Conservation (phyloP, 2,329 filamentous ascomycete genomes). For the Teratosphaeria zuluensis region DNA sequence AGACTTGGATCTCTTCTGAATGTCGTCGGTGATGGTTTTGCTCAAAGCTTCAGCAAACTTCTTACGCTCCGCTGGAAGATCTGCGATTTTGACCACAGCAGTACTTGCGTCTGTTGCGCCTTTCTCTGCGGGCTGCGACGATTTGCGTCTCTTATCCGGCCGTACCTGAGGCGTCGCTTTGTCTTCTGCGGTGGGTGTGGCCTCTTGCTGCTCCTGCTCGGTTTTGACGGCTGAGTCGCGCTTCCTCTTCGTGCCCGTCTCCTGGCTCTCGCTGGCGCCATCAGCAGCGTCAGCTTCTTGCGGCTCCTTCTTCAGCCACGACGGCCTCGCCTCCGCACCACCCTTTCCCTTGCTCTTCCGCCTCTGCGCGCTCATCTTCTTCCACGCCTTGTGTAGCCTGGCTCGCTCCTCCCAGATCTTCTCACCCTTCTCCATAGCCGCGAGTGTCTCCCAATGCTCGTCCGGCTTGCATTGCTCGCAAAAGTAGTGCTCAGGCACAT, state of each 20-base stretch:
- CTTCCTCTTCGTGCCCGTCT: slow-evolving; percentile 24
- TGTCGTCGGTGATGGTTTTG: slow-evolving; percentile 57
- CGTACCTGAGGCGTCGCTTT: slow-evolving; percentile 7
- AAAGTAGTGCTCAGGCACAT: slow-evolving; percentile 76
- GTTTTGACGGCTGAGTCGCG: slow-evolving; percentile 13
- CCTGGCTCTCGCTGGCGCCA: slow-evolving; percentile 5
- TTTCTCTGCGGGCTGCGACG: slow-evolving; percentile 14
- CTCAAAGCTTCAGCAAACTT: slow-evolving; percentile 60
- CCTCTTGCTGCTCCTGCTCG: slow-evolving; percentile 12
- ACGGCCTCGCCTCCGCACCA: slow-evolving; percentile 18
- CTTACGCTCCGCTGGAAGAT: slow-evolving; percentile 56
- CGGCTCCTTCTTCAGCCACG: slow-evolving; percentile 24
- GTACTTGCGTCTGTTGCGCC: slow-evolving; percentile 20
- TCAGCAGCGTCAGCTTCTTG: slow-evolving; percentile 1
- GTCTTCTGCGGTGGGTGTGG: not conserved
- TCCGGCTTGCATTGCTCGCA: slow-evolving; percentile 84
- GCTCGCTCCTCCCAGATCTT: slow-evolving; percentile 62
- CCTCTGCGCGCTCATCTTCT: slow-evolving; percentile 53
- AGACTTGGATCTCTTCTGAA: slow-evolving; percentile 58
- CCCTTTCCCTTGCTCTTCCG: slow-evolving; percentile 43
- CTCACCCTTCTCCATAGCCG: slow-evolving; percentile 69
- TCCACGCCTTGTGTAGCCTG: slow-evolving; percentile 37
- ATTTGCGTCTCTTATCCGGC: slow-evolving; percentile 29
- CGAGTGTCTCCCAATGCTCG: slow-evolving; percentile 71
- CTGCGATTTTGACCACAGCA: slow-evolving; percentile 30